These are phyloP conservation scores for Kluyveromyces starmeri DNA, from an alignment of 805 yeast species.

Conservation along the genomic window DNA sequence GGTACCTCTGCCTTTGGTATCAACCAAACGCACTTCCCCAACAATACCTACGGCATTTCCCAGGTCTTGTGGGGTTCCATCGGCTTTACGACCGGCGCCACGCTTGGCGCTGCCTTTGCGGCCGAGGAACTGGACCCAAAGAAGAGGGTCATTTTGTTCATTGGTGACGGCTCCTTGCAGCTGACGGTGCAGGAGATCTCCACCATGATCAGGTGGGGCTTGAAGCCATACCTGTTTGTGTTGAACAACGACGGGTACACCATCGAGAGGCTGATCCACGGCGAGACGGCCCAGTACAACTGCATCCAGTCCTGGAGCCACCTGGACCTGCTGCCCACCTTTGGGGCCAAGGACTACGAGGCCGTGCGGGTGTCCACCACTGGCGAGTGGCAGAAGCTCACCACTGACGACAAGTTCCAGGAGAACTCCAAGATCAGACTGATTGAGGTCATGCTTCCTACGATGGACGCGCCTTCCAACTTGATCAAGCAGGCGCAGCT, in stretches of 20 bases:
- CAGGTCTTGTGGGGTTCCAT: constrained; percentile 74
- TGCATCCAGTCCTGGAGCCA: constrained; percentile 65
- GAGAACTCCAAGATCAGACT: constrained; percentile 52
- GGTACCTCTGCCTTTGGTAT: constrained; percentile 74
- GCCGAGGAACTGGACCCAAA: constrained; percentile 53
- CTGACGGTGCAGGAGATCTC: constrained; percentile 67
- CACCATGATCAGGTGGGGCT: constrained; percentile 57
- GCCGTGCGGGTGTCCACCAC: constrained; percentile 43
- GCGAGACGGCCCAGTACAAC: constrained; percentile 55
- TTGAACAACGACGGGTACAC: constrained; percentile 70
- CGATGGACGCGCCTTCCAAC: constrained; percentile 60
- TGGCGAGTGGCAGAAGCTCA: constrained; percentile 49
- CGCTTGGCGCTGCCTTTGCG: constrained; percentile 61
- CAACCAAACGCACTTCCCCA: constrained; percentile 56
- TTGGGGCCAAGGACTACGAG: constrained; percentile 45
- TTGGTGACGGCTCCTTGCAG: constrained; percentile 72
- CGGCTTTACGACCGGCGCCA: constrained; percentile 62
- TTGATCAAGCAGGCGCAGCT: constrained; percentile 61
- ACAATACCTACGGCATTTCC: constrained; percentile 53
- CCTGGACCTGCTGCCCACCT: constrained; percentile 42
- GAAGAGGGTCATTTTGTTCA: constrained; percentile 56
- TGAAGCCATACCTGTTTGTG: constrained; percentile 59
- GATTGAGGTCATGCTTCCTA: constrained; percentile 59
- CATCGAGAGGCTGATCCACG: constrained; percentile 67
- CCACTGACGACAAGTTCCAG: constrained; percentile 39